A percentile compares a stretch with the other conserved stretches of the same genome.
These are phyloP conservation scores for Thielaviopsis cerberus DNA, from an alignment of 2,329 filamentous ascomycete species.

Conservation along the genomic window DNA sequence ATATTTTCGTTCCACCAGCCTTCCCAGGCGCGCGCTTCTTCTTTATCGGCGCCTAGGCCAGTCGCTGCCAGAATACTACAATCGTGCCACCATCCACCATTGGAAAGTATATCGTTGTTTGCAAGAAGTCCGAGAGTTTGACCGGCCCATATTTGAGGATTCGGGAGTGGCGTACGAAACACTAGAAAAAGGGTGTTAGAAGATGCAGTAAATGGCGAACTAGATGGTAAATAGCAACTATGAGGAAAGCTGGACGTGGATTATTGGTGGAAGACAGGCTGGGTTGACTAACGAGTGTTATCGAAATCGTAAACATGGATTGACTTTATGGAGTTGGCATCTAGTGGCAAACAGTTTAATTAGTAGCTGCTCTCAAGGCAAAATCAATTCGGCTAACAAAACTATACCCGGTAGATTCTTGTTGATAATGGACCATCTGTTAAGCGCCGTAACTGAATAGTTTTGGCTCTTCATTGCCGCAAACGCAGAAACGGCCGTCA, in stretches of 20 bases:
- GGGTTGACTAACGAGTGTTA: constrained; percentile 53
- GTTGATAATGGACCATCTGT: constrained; percentile 9
- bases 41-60: constrained; percentile 61
- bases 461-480: constrained; percentile 8
- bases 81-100: constrained; percentile 97
- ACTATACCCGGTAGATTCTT: constrained; percentile 7
- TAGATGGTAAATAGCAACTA: background rate
- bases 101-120: constrained; percentile 55
- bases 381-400: background rate
- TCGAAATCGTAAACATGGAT: constrained; percentile 97
- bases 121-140: constrained; percentile 60
- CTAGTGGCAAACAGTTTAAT: constrained; percentile 18
- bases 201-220: too few species aligned
- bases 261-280: background rate
- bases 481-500: constrained; percentile 5
- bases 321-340: constrained; percentile 49
- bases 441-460: constrained; percentile 7
- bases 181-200: constrained; percentile 30
- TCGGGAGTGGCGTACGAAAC: constrained; percentile 80
- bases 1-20: constrained; percentile 97
- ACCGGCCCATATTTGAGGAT: constrained; percentile 69
- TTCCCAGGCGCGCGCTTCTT: constrained; percentile 69
- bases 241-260: too few species aligned
- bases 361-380: background rate
- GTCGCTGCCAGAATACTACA: constrained; percentile 68